These are phyloP conservation scores for Cephaloascus albidus DNA, from an alignment of 805 yeast genomes.

Conservation along the genomic window DNA sequence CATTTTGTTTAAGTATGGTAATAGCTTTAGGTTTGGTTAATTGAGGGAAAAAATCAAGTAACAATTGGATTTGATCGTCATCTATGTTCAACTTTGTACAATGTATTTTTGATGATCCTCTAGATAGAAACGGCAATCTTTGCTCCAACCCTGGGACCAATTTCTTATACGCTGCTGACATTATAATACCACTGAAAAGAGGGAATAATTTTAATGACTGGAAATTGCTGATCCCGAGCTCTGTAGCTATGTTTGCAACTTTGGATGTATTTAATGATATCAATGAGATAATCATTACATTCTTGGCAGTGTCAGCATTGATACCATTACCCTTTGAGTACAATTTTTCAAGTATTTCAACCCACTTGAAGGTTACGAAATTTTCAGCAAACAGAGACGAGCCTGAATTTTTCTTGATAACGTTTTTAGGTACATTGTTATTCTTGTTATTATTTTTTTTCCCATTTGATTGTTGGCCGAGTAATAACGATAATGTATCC, in stretches of 20 bases:
- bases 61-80: slow-evolving; percentile 26
- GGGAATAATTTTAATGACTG: slow-evolving; percentile 40
- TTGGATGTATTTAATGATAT: slow-evolving; percentile 35
- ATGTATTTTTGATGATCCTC: slow-evolving; percentile 6
- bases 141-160: slow-evolving; percentile 42
- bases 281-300: slow-evolving; percentile 43
- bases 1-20: slow-evolving; percentile 37
- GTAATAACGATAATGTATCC: slow-evolving; percentile 30
- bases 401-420: slow-evolving; percentile 9
- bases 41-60: slow-evolving; percentile 61
- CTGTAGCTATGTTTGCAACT: slow-evolving; percentile 30
- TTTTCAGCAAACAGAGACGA: slow-evolving; percentile 33
- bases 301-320: slow-evolving; percentile 33
- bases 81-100: background rate
- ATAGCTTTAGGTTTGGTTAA: slow-evolving; percentile 36
- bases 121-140: slow-evolving; percentile 37
- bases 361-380: slow-evolving; percentile 50
- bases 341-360: slow-evolving; percentile 46
- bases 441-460: background rate
- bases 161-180: slow-evolving; percentile 36
- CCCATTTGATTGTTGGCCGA: slow-evolving; percentile 21
- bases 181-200: slow-evolving; percentile 41
- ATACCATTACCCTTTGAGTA: slow-evolving; percentile 50
- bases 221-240: slow-evolving; percentile 32
- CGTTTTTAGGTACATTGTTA: slow-evolving; percentile 8